Base-by-base conservation (phyloP, 306 rosid genomes). In the Glycine soja region DNA sequence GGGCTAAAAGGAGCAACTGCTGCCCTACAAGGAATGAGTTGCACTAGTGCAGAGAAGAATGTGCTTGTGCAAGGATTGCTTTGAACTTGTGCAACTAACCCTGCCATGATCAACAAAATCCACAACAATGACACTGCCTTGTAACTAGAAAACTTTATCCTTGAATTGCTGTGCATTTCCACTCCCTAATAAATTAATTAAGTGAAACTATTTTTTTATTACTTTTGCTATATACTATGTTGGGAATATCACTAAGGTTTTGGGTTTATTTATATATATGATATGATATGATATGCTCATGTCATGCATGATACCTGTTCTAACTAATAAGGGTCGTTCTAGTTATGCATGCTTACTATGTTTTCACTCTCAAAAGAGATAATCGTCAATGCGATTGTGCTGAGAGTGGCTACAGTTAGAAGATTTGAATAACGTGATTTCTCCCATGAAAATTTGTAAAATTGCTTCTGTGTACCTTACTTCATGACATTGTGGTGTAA, bases 21-120 rank as follows among this genome's bases (percentile, higher is more conserved):
- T 10, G 92, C 86, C 78, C 98, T 91, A 75, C 98, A 95, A 51
- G 98, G 99, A 52, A 93, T 90, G 13, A 95, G 91, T 73, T 93
- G 96, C 85, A 93, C 91, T 5, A 95, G 90, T 3, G 99, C 82
- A 0, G 92, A 87, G 69, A 93, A 90, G 79, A 95, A 90, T 0
- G 98, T 93, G 88, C 89, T 89, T 43, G 89, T 18, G 58, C 99
- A 95, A 9, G 87, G 45, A 32, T 1, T 73, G 51, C 77, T 75
- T 72, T 90, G 74, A 38, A 85, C 91, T 83, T 85, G 80, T 78
- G 32, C 83, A 67, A 73, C 84, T 62, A 88, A 65, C 51, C 78
- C 54, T 63, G 69, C 64, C 82, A 85, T 47, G 0, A 80, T 36
- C 70, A 85, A 58, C 58, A 86, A 48, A 24, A 83, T 14, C 43